Evolutionary conservation across 371 early-diverging fungal genomes (phyloP).

Genomic region (Cokeromyces recurvatus): DNA sequence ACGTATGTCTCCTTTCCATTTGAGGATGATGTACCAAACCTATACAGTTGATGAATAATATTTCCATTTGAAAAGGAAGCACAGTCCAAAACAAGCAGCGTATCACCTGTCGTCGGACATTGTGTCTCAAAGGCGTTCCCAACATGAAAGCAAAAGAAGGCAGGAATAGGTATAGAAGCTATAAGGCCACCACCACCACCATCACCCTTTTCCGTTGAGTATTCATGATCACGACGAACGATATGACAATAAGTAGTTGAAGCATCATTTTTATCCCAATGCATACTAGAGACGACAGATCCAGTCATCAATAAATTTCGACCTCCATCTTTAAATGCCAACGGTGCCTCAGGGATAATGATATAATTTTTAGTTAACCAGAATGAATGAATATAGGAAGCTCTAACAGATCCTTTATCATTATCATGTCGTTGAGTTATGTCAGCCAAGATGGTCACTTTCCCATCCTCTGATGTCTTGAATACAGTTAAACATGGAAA

Average conservation of each 20-base stretch:
- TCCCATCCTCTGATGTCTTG: constrained; percentile 21
- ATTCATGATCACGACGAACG: constrained; percentile 24
- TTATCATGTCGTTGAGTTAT: constrained; percentile 28
- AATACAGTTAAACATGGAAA: constrained; percentile 20
- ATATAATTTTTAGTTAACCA: constrained; percentile 52
- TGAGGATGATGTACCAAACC: constrained; percentile 16
- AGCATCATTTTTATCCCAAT: constrained; percentile 31
- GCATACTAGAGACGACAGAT: constrained; percentile 30
- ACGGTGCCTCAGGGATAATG: constrained; percentile 48
- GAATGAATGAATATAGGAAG: constrained; percentile 35
- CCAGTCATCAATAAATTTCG: constrained; percentile 42
- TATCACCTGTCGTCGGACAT: constrained; percentile 20
- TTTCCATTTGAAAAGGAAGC: constrained; percentile 27
- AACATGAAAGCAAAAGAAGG: constrained; percentile 52
- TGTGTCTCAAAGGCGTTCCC: constrained; percentile 49
- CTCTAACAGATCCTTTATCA: constrained; percentile 8
- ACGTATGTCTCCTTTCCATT: background rate
- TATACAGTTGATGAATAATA: constrained; percentile 27
- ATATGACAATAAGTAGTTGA: constrained; percentile 49
- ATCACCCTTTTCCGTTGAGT: no score
- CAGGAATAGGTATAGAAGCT: constrained; percentile 44
- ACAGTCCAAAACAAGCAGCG: constrained; percentile 23
- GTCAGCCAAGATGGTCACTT: constrained; percentile 31
- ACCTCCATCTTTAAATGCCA: constrained; percentile 37
- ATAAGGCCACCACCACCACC: constrained; percentile 29